Evolutionary conservation across 768 basidiomycete genomes (phyloP).

Genomic region (Cantharellus anzutake): DNA sequence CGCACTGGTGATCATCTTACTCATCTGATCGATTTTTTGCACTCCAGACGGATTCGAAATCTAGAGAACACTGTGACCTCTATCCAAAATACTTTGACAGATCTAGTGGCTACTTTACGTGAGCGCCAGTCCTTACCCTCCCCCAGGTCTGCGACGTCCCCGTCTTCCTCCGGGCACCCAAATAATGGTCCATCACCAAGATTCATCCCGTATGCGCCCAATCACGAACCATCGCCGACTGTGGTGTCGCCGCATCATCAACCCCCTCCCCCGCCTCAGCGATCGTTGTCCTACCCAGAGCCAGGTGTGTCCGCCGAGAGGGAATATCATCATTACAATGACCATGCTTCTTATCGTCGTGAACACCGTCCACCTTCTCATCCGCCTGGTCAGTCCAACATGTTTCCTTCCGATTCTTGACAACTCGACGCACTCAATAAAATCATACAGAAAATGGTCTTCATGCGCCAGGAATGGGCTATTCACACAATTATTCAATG

Average conservation of each 20-base stretch:
- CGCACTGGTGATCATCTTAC: not conserved
- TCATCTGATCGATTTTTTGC: not conserved
- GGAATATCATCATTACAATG: not conserved
- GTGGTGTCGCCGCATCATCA: not conserved
- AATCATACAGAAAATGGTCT: too few relatives aligned
- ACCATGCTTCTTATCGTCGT: not conserved
- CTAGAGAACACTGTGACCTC: constrained; percentile 69
- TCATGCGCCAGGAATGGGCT: too few relatives aligned
- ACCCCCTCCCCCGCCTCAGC: not conserved
- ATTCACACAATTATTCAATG: too few relatives aligned
- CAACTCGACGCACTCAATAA: too few relatives aligned
- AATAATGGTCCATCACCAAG: not conserved
- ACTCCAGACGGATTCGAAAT: constrained; percentile 64
- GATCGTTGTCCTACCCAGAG: not conserved
- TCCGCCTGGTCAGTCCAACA: not conserved
- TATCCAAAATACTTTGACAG: constrained; percentile 63
- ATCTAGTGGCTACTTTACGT: constrained; percentile 66
- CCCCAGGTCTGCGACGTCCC: constrained; percentile 1
- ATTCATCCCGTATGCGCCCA: not conserved
- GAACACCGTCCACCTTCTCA: not conserved
- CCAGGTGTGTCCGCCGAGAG: not conserved
- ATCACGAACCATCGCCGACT: constrained; percentile 1
- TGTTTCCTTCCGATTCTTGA: too few relatives aligned
- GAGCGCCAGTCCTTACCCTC: constrained; percentile 13
- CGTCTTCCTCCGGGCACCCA: not conserved